Base-by-base conservation (phyloP, 192 early-diverging fungal species). In the Bifiguratus adelaidae region DNA sequence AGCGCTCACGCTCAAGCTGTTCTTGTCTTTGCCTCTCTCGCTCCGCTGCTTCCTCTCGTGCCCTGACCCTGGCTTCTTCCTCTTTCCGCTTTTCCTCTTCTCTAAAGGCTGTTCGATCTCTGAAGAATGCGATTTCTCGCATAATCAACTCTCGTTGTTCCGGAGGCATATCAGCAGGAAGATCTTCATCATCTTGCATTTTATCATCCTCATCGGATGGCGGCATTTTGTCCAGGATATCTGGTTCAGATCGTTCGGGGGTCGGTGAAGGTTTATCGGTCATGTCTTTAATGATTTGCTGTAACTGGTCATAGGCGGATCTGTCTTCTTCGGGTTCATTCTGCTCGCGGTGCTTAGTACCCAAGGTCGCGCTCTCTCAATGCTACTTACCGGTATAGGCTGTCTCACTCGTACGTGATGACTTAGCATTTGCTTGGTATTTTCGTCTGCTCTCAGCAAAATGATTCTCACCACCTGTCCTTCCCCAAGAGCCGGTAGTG, bases 61-160 rank as follows among this genome's bases (percentile, higher is more conserved):
- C 51, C 4, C 64, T 50, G 2, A 57, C 26, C 19, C 63, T 51
- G 43, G 70, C 74, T 50, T 76, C 76, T 16, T 58, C 53, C 26
- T 69, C 67, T 23, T 55, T 52, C 42, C 51, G 66, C 21, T 65
- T 65, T 40, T 66, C 59, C 26, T 68, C 55, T 30, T 84, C 81
- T 48, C 76, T 68, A 19, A 61, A 34, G 3, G 74, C 74, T 0
- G 78, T 66, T n/a, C 73, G 68, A 47, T 82, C 76, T 33, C 77
- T 60, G 50, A 81, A 85, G 29, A 68, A 70, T 7, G 68, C 63
- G 5, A 85, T 68, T 48, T 85, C 78, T 15, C 68, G 61, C 20
- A 60, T 61, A 19, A 82, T 71, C 6, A 73, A 30, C 35, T 86
- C 78, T 34, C 70, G 59, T 47, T 81, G 72, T 30, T 77, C 73